Conservation (phyloP, 805 yeast species). For the Suhomyces xylopsoci region DNA sequence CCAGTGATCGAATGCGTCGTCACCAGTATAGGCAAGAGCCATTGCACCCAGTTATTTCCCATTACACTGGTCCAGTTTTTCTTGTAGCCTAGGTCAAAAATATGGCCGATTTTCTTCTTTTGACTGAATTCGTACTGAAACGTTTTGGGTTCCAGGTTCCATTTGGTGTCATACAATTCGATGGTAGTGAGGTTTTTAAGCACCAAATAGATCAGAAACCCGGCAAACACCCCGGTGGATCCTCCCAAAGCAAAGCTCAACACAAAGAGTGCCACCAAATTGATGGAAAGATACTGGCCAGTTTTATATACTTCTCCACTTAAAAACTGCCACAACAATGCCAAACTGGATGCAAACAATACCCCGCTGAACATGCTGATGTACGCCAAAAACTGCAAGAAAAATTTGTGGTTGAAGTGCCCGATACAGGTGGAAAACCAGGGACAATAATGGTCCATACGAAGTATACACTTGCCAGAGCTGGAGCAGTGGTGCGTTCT, state of each 20-base stretch:
- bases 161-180: constrained; percentile 61
- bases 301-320: constrained; percentile 32
- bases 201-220: constrained; percentile 58
- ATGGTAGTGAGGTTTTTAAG: constrained; percentile 72
- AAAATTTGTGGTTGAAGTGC: constrained; percentile 71
- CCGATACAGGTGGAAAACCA: constrained; percentile 94
- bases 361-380: constrained; percentile 46
- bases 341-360: constrained; percentile 39
- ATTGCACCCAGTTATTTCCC: constrained; percentile 64
- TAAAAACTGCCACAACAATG: constrained; percentile 50
- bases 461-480: constrained; percentile 44
- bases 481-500: constrained; percentile 56
- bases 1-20: constrained; percentile 18
- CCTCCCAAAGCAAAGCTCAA: constrained; percentile 54
- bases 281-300: constrained; percentile 48
- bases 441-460: constrained; percentile 70
- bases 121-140: constrained; percentile 36
- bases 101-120: constrained; percentile 52
- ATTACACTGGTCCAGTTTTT: constrained; percentile 67
- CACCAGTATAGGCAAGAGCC: constrained; percentile 62
- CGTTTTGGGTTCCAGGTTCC: constrained; percentile 41
- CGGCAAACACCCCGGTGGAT: constrained; percentile 45
- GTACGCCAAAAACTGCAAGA: constrained; percentile 67
- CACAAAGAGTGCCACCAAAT: constrained; percentile 58
- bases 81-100: constrained; percentile 68